Base-by-base conservation (phyloP, 352 stramenopile genomes). In the Chrysophaeum taylorii region DNA sequence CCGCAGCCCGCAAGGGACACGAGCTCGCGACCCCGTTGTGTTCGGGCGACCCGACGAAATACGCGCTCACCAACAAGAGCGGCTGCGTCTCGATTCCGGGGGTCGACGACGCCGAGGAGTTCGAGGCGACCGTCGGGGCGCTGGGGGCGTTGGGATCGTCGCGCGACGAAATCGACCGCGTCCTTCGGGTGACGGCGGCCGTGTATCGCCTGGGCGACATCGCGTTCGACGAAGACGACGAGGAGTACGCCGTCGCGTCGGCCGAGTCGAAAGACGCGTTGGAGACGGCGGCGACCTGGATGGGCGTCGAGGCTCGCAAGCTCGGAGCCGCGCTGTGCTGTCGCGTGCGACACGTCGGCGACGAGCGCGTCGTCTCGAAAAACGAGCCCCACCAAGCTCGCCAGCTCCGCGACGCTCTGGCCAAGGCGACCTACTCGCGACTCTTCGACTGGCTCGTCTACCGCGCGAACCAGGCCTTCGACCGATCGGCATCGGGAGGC, bases 361-460 rank as follows among this genome's bases (percentile, higher is more conserved):
- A 23, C 33, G 57, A 66, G 33, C 41, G 23, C 15, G 57, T 66
- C 2, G 31, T n/a, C 16, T 45, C 57, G 31, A 27, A 43, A 15
- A 66, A 66, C 57, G n/a, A 42, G 5, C 1, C 39, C 1, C 27
- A 25, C 2, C 14, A 64, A 38, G 64, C 71, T 0, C 33, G 29
- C 16, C 27, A 81, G 41, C 70, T 71, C 35, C 83, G 89, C 53
- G 85, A 96, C 69, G 89, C 89, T 21, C 72, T 95, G 1, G 89
- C 87, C 12, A 96, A 96, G 66, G 90, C 93, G 57, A 70, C 94
- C 14, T 95, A 95, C 67, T 85, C 86, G 14, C 84, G 87, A 38
- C 76, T 93, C 23, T 96, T 95, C 71, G 84, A 80, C 2, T 92
- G 92, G 72, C 80, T 96, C 27, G 89, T 94, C 62, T 79, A 82